phyloP scores from a whole-genome alignment of 495 filamentous ascomycete genomes.

The Aspergillus biplanus region DNA sequence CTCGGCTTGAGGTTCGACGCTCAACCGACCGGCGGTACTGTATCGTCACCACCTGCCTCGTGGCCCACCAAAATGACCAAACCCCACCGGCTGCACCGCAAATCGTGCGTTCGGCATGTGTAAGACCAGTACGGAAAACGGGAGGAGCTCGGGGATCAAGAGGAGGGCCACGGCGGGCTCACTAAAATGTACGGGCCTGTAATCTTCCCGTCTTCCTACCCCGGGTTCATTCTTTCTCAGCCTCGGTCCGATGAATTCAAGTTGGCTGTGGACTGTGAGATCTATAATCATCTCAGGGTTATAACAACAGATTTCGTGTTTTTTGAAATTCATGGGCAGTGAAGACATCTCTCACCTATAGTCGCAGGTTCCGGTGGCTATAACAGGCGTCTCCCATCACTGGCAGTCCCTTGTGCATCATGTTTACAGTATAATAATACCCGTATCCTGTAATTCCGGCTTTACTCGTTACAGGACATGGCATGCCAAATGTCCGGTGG shows the following conservation, averaged over 20 bases:
- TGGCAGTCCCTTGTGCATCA: background rate
- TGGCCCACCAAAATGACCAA: background rate
- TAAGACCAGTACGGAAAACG: slow-evolving; percentile 15
- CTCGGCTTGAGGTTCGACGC: slow-evolving; percentile 25
- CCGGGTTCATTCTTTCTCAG: slow-evolving; percentile 5
- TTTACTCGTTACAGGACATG: background rate
- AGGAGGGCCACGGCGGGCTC: background rate
- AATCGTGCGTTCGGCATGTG: background rate
- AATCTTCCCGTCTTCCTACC: background rate
- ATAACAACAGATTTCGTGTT: too few species aligned
- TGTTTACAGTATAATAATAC: too few species aligned
- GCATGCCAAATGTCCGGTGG: background rate
- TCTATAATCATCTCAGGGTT: too few species aligned
- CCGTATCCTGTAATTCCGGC: background rate
- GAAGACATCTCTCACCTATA: background rate
- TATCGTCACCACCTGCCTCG: slow-evolving; percentile 10
- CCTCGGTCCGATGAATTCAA: slow-evolving; percentile 17
- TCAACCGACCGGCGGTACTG: slow-evolving; percentile 20
- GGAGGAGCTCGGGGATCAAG: slow-evolving; percentile 8
- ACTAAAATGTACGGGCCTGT: background rate
- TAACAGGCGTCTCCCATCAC: background rate
- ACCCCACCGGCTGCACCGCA: background rate
- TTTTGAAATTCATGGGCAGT: background rate
- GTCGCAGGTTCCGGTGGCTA: too few species aligned
- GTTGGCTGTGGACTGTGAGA: too few species aligned